These are phyloP conservation scores for Pelargonium myrrhifolium DNA, from an alignment of 441 rosid genomes.

Conservation along the genomic window DNA sequence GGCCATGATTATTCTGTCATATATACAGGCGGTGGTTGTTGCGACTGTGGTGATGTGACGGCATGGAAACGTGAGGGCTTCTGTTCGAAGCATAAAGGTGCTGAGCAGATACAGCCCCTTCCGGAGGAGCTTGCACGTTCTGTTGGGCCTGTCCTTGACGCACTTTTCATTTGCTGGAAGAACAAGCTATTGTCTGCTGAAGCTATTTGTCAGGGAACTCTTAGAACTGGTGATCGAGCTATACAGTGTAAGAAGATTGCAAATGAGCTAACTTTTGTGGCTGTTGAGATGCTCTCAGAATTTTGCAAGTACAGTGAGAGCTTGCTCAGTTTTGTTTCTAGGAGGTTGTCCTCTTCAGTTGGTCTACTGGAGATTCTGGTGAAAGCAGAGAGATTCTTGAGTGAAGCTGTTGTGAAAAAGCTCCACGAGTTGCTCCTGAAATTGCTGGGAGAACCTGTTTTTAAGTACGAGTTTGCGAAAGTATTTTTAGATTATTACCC, in stretches of 20 bases:
- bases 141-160: slow-evolving; percentile 74
- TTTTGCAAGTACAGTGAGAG: slow-evolving; percentile 81
- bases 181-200: slow-evolving; percentile 51
- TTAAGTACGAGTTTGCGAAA: slow-evolving; percentile 88
- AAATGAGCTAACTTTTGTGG: slow-evolving; percentile 57
- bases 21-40: slow-evolving; percentile 87
- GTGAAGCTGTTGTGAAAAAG: slow-evolving; percentile 42
- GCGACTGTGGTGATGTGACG: slow-evolving; percentile 96
- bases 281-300: slow-evolving; percentile 81
- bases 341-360: slow-evolving; percentile 43
- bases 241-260: slow-evolving; percentile 35
- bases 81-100: slow-evolving; percentile 87
- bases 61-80: slow-evolving; percentile 96
- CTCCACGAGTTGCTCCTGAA: slow-evolving; percentile 79
- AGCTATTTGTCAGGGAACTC: slow-evolving; percentile 30
- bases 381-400: slow-evolving; percentile 70
- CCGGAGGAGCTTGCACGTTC: slow-evolving; percentile 56
- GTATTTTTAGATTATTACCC: slow-evolving; percentile 80
- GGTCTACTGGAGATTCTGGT: slow-evolving; percentile 71
- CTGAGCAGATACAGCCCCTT: slow-evolving; percentile 92
- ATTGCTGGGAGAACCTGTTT: slow-evolving; percentile 82
- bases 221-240: slow-evolving; percentile 28
- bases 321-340: slow-evolving; percentile 84
- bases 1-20: slow-evolving; percentile 77
- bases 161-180: slow-evolving; percentile 59